Evolutionary conservation across 192 early-diverging fungal genomes (phyloP).

Genomic region (Helicostylum pulchrum): DNA sequence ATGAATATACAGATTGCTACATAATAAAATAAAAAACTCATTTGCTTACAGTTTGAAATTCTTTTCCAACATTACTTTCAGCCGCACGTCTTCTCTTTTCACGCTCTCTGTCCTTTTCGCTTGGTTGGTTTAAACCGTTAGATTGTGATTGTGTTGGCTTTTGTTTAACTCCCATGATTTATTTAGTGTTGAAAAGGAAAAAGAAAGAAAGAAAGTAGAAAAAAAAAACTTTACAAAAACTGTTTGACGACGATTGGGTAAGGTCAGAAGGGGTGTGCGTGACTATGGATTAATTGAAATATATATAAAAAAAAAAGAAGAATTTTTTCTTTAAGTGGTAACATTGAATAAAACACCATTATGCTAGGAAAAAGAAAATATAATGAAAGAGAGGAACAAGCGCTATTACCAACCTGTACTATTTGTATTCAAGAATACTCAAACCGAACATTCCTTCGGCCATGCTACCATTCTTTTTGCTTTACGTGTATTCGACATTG

Average conservation of each 20-base stretch:
- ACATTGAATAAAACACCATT: too few species aligned
- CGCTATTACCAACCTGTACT: conserved; percentile 14
- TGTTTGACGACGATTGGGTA: too few species aligned
- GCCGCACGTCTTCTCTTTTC: conserved; percentile 20
- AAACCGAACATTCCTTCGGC: conserved; percentile 21
- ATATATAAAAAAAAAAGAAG: too few species aligned
- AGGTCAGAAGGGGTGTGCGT: too few species aligned
- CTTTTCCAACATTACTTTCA: conserved; percentile 23
- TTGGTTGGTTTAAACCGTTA: conserved; percentile 4
- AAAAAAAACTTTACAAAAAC: too few species aligned
- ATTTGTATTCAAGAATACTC: conserved; percentile 29
- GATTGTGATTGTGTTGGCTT: conserved; percentile 13
- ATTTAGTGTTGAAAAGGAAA: conserved; percentile 5
- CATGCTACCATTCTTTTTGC: conserved; percentile 33
- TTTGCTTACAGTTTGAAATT: conserved; percentile 20
- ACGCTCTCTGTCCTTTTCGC: conserved; percentile 22
- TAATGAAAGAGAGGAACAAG: too few species aligned
- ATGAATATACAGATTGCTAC: neutral
- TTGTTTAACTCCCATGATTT: conserved; percentile 19
- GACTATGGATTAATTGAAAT: too few species aligned
- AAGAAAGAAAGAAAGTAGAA: neutral
- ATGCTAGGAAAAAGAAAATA: too few species aligned
- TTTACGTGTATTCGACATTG: conserved; percentile 29
- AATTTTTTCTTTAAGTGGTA: too few species aligned
- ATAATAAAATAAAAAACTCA: neutral